A percentile compares a stretch with the other conserved stretches of the same genome.
Evolutionary conservation across 2,329 filamentous ascomycete species (phyloP).

Genomic region (Mycocentrospora acerina): DNA sequence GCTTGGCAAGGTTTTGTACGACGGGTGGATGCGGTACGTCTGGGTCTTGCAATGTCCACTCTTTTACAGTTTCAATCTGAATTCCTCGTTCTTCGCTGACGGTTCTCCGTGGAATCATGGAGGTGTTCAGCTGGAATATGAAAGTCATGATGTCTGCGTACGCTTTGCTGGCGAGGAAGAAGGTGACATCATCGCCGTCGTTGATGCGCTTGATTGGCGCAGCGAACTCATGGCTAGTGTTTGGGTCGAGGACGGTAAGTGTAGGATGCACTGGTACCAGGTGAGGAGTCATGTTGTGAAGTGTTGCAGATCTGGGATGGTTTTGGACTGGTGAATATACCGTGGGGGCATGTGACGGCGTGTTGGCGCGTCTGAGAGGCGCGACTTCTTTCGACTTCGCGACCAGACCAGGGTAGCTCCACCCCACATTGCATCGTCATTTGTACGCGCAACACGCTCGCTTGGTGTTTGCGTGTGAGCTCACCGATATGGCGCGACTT

Average conservation of each 20-base stretch:
- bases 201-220: conserved; percentile 79
- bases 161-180: conserved; percentile 77
- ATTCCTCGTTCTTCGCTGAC: conserved; percentile 36
- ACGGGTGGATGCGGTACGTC: conserved; percentile 55
- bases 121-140: conserved; percentile 83
- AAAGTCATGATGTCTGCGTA: conserved; percentile 88
- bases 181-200: conserved; percentile 76
- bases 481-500: conserved; percentile 13
- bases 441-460: not conserved
- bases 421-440: conserved; percentile 8
- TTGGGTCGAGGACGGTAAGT: conserved; percentile 23
- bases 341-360: conserved; percentile 26
- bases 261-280: conserved; percentile 13
- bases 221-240: conserved; percentile 53
- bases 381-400: not conserved
- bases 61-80: conserved; percentile 50
- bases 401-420: conserved; percentile 1
- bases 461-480: not conserved
- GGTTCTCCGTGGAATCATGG: conserved; percentile 71
- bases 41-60: conserved; percentile 52
- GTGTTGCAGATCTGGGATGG: conserved; percentile 6
- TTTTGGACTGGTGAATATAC: conserved; percentile 2
- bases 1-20: conserved; percentile 63
- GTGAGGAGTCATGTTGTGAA: conserved; percentile 23
- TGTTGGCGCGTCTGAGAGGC: conserved; percentile 5